Evolutionary conservation across 2,329 filamentous ascomycete genomes (phyloP), one percentile per base, ranked within the genome.

Genomic region (Alternaria dauci): DNA sequence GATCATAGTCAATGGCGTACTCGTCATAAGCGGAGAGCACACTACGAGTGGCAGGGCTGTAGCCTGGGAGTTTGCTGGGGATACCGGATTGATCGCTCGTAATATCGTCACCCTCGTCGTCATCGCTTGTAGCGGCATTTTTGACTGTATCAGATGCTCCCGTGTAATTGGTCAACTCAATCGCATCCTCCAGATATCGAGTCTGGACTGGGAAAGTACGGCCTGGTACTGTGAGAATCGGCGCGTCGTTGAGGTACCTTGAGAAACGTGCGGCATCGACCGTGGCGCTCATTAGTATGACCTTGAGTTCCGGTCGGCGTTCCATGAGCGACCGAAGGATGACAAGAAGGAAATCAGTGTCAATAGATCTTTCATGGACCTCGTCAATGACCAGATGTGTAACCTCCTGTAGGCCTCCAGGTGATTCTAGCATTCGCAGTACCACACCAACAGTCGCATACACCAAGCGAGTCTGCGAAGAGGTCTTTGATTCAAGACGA

Each of bases 381-480:
- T 99, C 95, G 73, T 99, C 95, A n/a, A 99, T 88, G 46, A 99
- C 89, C 61, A 99, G 82, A 80, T 98, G 95, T 0, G 94, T 97
- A 53, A 99, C 89, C 65, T 97, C 94, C 58, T 88, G 87, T 43
- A 99, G 86, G 57, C 96, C 91, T 65, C 93, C 91, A 0, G 92
- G 91, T 8, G 90, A 90, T 78, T 99, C 95, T 14, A 99, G 84
- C 94, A 99, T 98, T 28, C 95, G 89, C 84, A 99, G 92, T n/a
- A 99, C 93, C 59, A 99, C 96, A 81, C 95, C 88, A 44, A 88
- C 88, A 25, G 87, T 97, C 54, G 95, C 95, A 79, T 93, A 99
- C 6, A 98, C 88, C 26, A 99, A 86, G 52, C 92, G 86, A 2
- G 94, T 98, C 69, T 93, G 89, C 30, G 88, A 86, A 16, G 89